Conservation (phyloP, 73 alveolate genomes). For the Uronychia setigera region DNA sequence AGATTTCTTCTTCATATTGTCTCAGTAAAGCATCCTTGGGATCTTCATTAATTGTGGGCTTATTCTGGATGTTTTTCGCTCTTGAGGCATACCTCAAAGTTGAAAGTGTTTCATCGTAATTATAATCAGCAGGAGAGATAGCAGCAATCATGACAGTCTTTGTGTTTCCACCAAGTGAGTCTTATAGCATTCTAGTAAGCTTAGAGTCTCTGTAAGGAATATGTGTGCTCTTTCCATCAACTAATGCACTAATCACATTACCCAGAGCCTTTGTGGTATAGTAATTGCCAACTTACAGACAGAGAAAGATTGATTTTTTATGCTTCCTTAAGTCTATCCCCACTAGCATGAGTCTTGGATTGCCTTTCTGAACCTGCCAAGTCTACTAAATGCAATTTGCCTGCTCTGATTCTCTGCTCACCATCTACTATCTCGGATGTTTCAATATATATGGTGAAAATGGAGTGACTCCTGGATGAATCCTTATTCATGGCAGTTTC, state of each 20-base stretch:
- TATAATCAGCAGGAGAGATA: constrained; percentile 89
- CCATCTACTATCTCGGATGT: constrained; percentile 78
- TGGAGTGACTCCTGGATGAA: constrained; percentile 87
- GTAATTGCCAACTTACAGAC: constrained; percentile 34
- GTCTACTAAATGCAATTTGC: constrained; percentile 90
- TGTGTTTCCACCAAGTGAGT: constrained; percentile 91
- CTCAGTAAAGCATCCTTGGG: constrained; percentile 88
- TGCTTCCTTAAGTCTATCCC: constrained; percentile 88
- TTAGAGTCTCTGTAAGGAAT: constrained; percentile 90
- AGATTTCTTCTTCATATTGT: constrained; percentile 84
- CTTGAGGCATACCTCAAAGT: constrained; percentile 91
- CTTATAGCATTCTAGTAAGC: constrained; percentile 82
- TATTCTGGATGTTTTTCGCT: constrained; percentile 85
- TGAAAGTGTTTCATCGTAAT: constrained; percentile 87
- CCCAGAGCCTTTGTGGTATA: constrained; percentile 78
- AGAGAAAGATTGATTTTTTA: constrained; percentile 82
- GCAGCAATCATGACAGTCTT: constrained; percentile 94
- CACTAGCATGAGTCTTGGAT: constrained; percentile 87
- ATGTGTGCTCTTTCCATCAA: constrained; percentile 73
- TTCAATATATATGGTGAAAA: constrained; percentile 89
- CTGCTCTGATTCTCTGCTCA: constrained; percentile 82
- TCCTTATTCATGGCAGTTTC: constrained; percentile 92
- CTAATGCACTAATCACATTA: constrained; percentile 85
- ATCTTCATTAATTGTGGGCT: constrained; percentile 90
- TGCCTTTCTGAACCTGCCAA: constrained; percentile 94